Conservation (phyloP, 1,284 basidiomycete genomes). For the Heterobasidion parviporum region DNA sequence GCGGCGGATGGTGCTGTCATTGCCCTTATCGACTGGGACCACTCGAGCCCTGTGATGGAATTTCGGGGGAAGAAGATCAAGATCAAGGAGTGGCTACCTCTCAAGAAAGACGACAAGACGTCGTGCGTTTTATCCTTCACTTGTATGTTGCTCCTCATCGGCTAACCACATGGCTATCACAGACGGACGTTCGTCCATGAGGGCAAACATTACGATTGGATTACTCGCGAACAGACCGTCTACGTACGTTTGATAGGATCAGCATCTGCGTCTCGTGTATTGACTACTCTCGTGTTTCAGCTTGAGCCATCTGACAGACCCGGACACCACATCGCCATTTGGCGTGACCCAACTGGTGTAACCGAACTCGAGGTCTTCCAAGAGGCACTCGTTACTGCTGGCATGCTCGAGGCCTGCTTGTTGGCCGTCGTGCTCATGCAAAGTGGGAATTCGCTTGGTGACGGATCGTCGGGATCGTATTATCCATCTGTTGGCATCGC, state of each 20-base stretch:
- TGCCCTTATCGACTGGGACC: slow-evolving; percentile 11
- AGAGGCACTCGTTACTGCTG: slow-evolving; percentile 4
- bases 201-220: slow-evolving; percentile 5
- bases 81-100: slow-evolving; percentile 10
- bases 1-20: slow-evolving; percentile 2
- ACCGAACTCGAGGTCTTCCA: slow-evolving; percentile 6
- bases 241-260: not conserved
- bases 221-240: not conserved
- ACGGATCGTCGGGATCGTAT: not conserved
- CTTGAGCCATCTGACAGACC: slow-evolving; percentile 2
- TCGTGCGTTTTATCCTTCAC: not conserved
- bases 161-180: not conserved
- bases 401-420: slow-evolving; percentile 4
- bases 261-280: not conserved
- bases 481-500: not conserved
- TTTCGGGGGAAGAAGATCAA: slow-evolving; percentile 7
- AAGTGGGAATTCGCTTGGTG: not conserved
- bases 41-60: slow-evolving; percentile 7
- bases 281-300: not conserved
- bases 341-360: slow-evolving; percentile 1
- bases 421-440: slow-evolving; percentile 6
- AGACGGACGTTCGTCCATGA: slow-evolving; percentile 3
- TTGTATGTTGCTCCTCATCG: not conserved
- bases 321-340: slow-evolving; percentile 4
- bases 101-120: not conserved